Evolutionary conservation across 2,329 filamentous ascomycete genomes (phyloP).

Genomic region (Diaporthe destruens): DNA sequence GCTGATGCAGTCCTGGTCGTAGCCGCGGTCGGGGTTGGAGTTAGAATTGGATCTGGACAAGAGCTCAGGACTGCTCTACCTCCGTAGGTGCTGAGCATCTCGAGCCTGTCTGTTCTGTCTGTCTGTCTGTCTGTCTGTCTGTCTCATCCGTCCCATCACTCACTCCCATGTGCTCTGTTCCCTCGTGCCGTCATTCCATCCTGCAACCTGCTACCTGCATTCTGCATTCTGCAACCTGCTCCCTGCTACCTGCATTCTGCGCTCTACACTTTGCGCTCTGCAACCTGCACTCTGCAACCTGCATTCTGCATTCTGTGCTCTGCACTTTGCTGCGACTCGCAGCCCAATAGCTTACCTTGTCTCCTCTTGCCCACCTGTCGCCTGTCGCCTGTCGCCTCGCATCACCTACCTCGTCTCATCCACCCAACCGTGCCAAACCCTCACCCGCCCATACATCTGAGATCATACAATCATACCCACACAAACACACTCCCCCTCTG

Average conservation of each 20-base stretch:
- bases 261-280: neutral
- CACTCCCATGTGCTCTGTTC: constrained; percentile 10
- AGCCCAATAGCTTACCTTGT: neutral
- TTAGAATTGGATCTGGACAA: constrained; percentile 8
- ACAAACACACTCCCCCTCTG: too few species aligned
- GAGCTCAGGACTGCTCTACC: constrained; percentile 1
- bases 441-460: neutral
- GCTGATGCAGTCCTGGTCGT: constrained; percentile 3
- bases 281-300: neutral
- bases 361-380: neutral
- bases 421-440: constrained; percentile 2
- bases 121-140: neutral
- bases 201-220: neutral
- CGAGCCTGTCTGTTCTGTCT: constrained; percentile 1
- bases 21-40: neutral
- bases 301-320: neutral
- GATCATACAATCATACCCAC: neutral
- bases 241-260: neutral
- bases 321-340: constrained; percentile 9
- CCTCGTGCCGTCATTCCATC: constrained; percentile 10
- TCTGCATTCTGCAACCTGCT: neutral
- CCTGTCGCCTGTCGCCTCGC: neutral
- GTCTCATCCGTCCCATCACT: constrained; percentile 24
- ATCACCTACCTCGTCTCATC: constrained; percentile 13
- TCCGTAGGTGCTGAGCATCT: constrained; percentile 2